Conservation (phyloP, 1,139 yeast species). For the Yamadazyma atlantica region DNA sequence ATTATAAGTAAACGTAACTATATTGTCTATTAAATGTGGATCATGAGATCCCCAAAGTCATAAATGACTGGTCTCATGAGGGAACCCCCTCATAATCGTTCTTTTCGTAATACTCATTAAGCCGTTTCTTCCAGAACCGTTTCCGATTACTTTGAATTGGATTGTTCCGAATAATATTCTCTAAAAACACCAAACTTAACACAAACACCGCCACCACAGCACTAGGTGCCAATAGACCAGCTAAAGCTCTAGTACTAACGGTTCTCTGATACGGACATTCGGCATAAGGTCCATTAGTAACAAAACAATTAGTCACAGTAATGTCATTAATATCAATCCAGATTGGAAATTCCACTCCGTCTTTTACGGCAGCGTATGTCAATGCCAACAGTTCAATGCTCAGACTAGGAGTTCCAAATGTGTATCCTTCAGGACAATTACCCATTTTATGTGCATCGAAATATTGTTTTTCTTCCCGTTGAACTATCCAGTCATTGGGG, state of each 20-base stretch:
- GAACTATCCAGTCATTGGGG: slow-evolving; percentile 50
- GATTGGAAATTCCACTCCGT: slow-evolving; percentile 32
- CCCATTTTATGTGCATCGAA: slow-evolving; percentile 43
- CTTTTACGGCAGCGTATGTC: slow-evolving; percentile 19
- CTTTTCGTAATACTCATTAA: slow-evolving; percentile 37
- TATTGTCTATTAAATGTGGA: too few relatives aligned
- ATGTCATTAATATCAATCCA: slow-evolving; percentile 90
- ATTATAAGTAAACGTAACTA: too few relatives aligned
- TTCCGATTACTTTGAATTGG: slow-evolving; percentile 45
- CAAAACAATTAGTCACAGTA: slow-evolving; percentile 77
- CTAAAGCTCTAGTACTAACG: slow-evolving; percentile 56
- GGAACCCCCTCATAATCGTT: slow-evolving; percentile 49
- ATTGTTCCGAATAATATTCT: slow-evolving; percentile 30
- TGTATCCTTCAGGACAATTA: slow-evolving; percentile 50
- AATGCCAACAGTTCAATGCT: slow-evolving; percentile 37
- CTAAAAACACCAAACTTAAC: slow-evolving; percentile 40
- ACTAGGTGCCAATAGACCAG: slow-evolving; percentile 66
- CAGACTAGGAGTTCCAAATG: slow-evolving; percentile 59
- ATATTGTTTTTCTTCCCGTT: slow-evolving; percentile 39
- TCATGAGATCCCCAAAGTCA: too few relatives aligned
- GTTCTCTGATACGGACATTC: slow-evolving; percentile 72
- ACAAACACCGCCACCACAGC: slow-evolving; percentile 55
- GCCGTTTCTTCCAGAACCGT: slow-evolving; percentile 38
- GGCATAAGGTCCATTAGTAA: slow-evolving; percentile 77
- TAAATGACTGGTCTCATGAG: too few relatives aligned